These are phyloP conservation scores for Coffea eugenioides DNA, from an alignment of 257 asterid species.

Conservation along the genomic window DNA sequence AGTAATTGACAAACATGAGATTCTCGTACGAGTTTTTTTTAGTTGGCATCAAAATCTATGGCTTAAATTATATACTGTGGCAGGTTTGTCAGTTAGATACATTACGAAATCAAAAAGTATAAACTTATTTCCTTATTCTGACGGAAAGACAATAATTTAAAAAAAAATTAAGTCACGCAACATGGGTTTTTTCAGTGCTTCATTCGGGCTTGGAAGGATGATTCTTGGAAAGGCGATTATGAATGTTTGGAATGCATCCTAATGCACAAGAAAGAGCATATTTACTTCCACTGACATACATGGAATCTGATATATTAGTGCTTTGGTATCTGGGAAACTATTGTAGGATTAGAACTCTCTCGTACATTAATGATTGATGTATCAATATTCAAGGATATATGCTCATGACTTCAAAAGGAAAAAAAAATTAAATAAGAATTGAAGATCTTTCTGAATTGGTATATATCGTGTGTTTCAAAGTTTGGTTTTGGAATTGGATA, in stretches of 20 bases:
- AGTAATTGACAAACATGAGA: not conserved
- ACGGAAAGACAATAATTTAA: not conserved
- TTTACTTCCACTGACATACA: not conserved
- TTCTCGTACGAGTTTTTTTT: not conserved
- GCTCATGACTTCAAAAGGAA: not conserved
- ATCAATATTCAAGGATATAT: not conserved
- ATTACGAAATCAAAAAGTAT: not conserved
- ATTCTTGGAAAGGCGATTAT: not conserved
- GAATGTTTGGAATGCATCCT: not conserved
- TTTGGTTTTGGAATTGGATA: not conserved
- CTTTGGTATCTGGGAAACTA: not conserved
- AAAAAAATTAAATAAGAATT: not conserved
- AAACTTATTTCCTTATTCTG: not conserved
- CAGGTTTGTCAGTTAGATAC: too few relatives aligned
- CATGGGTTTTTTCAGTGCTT: not conserved
- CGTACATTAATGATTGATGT: not conserved
- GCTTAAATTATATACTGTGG: not conserved
- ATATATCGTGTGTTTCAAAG: not conserved
- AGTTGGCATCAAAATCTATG: not conserved
- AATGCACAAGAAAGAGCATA: slow-evolving; percentile 2
- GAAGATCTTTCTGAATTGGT: not conserved
- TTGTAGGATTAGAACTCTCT: not conserved
- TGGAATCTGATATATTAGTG: not conserved
- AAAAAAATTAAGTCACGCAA: not conserved
- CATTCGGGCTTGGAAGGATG: not conserved